Percentiles rank a stretch among this genome's conserved stretches.
These are phyloP conservation scores for Lenzites betulinus DNA, from an alignment of 768 basidiomycete species.

Conservation along the genomic window DNA sequence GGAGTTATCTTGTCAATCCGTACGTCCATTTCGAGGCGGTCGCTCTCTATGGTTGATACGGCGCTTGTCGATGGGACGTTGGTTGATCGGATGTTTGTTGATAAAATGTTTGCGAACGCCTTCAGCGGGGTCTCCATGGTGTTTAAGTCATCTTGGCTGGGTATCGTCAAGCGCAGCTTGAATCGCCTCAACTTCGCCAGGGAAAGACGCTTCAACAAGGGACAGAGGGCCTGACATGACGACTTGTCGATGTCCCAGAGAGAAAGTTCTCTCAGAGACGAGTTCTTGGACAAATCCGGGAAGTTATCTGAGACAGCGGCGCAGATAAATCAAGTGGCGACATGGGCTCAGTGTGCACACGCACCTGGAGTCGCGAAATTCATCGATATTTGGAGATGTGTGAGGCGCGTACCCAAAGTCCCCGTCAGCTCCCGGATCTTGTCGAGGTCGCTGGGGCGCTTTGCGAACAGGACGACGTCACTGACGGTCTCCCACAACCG, in stretches of 20 bases:
- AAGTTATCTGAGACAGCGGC: neutral
- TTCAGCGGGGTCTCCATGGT: neutral
- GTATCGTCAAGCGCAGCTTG: neutral
- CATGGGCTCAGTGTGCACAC: neutral
- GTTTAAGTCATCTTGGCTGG: neutral
- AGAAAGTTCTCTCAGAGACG: constrained; percentile 4
- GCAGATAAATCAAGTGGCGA: neutral
- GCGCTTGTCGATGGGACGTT: too few relatives aligned
- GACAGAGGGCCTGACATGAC: neutral
- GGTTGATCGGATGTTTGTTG: too few relatives aligned
- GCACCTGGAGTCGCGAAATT: constrained; percentile 2
- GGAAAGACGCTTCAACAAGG: neutral
- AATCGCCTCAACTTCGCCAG: neutral
- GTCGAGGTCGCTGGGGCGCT: neutral
- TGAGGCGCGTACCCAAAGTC: constrained; percentile 1
- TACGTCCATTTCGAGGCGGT: too few relatives aligned
- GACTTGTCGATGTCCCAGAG: constrained; percentile 3
- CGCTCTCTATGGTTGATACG: too few relatives aligned
- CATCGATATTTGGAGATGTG: constrained; percentile 8
- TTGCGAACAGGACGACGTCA: constrained; percentile 6
- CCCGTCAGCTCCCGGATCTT: neutral
- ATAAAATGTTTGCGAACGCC: neutral
- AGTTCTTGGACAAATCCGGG: neutral
- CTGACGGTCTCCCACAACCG: neutral
- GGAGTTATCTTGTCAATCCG: constrained; percentile 15